Percentiles rank a stretch among this genome's conserved stretches.
Evolutionary conservation across 805 yeast genomes (phyloP).

Genomic region (Kregervanrija delftensis): DNA sequence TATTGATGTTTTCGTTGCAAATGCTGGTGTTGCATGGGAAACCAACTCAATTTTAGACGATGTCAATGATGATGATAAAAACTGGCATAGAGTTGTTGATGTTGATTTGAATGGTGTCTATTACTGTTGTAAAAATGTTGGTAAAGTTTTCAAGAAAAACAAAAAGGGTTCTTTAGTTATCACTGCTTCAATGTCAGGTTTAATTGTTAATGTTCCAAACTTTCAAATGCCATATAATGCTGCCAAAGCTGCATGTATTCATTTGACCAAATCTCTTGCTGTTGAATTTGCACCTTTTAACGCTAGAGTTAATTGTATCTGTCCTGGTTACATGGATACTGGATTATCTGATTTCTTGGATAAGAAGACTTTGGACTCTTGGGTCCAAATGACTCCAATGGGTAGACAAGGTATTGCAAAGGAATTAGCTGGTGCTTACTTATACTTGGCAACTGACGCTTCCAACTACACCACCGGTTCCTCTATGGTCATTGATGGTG

Average conservation of each 20-base stretch:
- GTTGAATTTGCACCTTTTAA: slow-evolving; percentile 41
- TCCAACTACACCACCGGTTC: slow-evolving; percentile 43
- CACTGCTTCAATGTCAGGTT: slow-evolving; percentile 52
- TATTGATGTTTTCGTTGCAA: slow-evolving; percentile 79
- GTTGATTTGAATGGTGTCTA: slow-evolving; percentile 46
- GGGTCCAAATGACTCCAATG: slow-evolving; percentile 34
- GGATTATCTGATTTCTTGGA: slow-evolving; percentile 32
- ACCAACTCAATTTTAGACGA: slow-evolving; percentile 28
- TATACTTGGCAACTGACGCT: slow-evolving; percentile 43
- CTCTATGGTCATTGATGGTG: slow-evolving; percentile 47
- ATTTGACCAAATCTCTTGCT: slow-evolving; percentile 40
- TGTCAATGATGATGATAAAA: slow-evolving; percentile 27
- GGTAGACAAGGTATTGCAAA: slow-evolving; percentile 46
- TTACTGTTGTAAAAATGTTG: slow-evolving; percentile 46
- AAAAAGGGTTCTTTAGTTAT: slow-evolving; percentile 43
- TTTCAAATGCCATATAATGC: slow-evolving; percentile 45
- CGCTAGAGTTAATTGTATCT: slow-evolving; percentile 45
- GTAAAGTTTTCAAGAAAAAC: slow-evolving; percentile 40
- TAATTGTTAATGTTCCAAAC: slow-evolving; percentile 47
- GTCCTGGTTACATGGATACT: slow-evolving; percentile 48
- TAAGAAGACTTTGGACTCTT: slow-evolving; percentile 20
- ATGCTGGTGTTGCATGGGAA: slow-evolving; percentile 53
- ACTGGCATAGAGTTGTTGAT: slow-evolving; percentile 37
- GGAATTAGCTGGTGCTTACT: slow-evolving; percentile 46
- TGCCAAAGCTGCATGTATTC: slow-evolving; percentile 45